Evolutionary conservation across 108 stramenopile genomes (phyloP).

Genomic region (Licmophora abbreviata): DNA sequence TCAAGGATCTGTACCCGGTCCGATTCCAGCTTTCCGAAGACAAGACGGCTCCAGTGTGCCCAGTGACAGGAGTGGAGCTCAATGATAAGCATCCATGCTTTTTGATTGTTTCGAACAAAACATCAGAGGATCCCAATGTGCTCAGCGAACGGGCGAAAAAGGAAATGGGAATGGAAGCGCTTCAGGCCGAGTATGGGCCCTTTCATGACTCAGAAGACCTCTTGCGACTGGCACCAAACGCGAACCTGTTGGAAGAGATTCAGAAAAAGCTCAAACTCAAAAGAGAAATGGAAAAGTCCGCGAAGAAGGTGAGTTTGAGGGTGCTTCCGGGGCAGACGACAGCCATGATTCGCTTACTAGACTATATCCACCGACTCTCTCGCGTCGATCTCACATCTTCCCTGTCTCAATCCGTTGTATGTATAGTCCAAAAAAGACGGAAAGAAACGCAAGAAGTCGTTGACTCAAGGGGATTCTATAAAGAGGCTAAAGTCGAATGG

Average conservation of each 20-base stretch:
- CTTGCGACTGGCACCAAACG: slow-evolving; percentile 61
- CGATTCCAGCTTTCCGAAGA: slow-evolving; percentile 34
- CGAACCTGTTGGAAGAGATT: slow-evolving; percentile 30
- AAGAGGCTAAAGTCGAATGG: background rate
- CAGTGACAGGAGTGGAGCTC: slow-evolving; percentile 59
- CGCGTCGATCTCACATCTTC: background rate
- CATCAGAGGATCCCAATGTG: slow-evolving; percentile 43
- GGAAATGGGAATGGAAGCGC: slow-evolving; percentile 45
- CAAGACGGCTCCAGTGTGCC: slow-evolving; percentile 32
- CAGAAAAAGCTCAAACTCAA: slow-evolving; percentile 20
- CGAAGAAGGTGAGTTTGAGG: slow-evolving; percentile 5
- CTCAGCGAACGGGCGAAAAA: slow-evolving; percentile 56
- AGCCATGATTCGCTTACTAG: too few species aligned
- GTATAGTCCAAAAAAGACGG: slow-evolving; percentile 10
- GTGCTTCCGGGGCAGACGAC: background rate
- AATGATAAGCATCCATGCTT: slow-evolving; percentile 43
- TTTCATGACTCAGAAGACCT: slow-evolving; percentile 44
- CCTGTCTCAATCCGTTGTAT: slow-evolving; percentile 1
- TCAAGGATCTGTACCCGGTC: slow-evolving; percentile 62
- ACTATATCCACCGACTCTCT: background rate
- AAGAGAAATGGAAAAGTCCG: slow-evolving; percentile 20
- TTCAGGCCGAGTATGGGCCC: slow-evolving; percentile 64
- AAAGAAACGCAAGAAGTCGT: slow-evolving; percentile 1
- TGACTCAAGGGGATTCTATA: background rate
- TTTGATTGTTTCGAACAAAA: slow-evolving; percentile 35